Base-by-base conservation (phyloP, 164 flowering plant genomes). In the Annona squamosa region DNA sequence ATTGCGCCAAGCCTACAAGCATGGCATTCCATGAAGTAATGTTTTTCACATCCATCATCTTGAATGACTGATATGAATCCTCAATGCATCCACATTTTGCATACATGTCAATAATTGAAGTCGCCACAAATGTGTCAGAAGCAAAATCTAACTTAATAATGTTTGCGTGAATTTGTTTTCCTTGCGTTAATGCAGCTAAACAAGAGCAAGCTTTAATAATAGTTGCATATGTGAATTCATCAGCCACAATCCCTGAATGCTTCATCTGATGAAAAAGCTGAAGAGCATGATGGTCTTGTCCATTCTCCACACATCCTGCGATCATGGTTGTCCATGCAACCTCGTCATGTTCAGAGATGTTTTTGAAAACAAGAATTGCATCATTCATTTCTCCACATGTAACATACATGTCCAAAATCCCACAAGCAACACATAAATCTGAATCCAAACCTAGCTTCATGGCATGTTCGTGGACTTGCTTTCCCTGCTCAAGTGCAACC, bases 291-390 rank as follows among this genome's bases (percentile, higher is more conserved):
- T 81, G 84, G 70, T 83, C 87, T 3, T 84, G 85, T 62, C 89
- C 90, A 73, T 83, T 84, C 62, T 84, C 88, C 64, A 85, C 73
- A 63, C 82, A 87, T 69, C 90, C 90, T 7, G 87, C 83, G 26
- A 88, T 85, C 87, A 88, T 84, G 42, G 87, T 72, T 44, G 88
- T 86, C 89, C 88, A 85, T 10, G 90, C 85, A 65, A 86, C 86
- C 67, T 80, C 84, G 75, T 86, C 89, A 2, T 84, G 86, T 43
- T 45, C 68, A 18, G 81, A 72, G 37, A 86, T 85, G 43, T 64
- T 73, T 65, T 67, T 56, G 69, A 86, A 86, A 64, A 81, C 77
- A n/a, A 62, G 16, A 46, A 65, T 56, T 57, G 91, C 89, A 72
- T 77, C 81, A 18, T 7, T 46, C 66, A 79, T 84, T 37, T 74